Base-by-base conservation (phyloP, 116 monocot genomes). In the Iris pallida region DNA sequence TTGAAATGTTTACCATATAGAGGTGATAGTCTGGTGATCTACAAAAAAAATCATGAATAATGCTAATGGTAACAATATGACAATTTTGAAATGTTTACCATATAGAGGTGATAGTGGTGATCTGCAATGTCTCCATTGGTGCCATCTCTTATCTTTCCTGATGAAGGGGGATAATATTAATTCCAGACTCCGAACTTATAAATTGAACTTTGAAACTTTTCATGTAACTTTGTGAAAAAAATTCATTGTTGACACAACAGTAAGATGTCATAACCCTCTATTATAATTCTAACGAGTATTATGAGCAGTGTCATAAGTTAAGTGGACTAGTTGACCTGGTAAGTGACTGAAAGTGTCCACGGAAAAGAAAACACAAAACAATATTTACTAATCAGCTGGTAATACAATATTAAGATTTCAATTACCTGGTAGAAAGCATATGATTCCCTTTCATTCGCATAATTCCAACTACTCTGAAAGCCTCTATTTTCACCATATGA, bases 351-450 rank as follows among this genome's bases (percentile, higher is more conserved):
- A 90, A 8, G 78, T 70, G 56, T 90, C 90, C 90, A n/a, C n/a
- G n/a, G n/a, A n/a, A n/a, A n/a, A n/a, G n/a, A n/a, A n/a, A n/a
- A n/a, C n/a, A n/a, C n/a, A n/a, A n/a, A n/a, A n/a, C n/a, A n/a
- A n/a, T n/a, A n/a, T n/a, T n/a, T n/a, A n/a, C n/a, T n/a, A n/a
- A n/a, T n/a, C n/a, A n/a, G n/a, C n/a, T n/a, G n/a, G n/a, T n/a
- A n/a, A n/a, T n/a, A n/a, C n/a, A n/a, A n/a, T n/a, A n/a, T n/a
- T n/a, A n/a, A n/a, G n/a, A n/a, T n/a, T n/a, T n/a, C 16, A 80
- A 77, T 43, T 55, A 96, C 95, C 92, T 96, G 95, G 68, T 96
- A 96, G 55, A 91, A 96, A 62, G 75, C 68, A 56, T 96, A 96
- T 10, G 86, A 79, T 6, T 87, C 87, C 44, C 58, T 79, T 59